Evolutionary conservation across 2,329 filamentous ascomycete species (phyloP).

Genomic region (Sarocladium strictum): DNA sequence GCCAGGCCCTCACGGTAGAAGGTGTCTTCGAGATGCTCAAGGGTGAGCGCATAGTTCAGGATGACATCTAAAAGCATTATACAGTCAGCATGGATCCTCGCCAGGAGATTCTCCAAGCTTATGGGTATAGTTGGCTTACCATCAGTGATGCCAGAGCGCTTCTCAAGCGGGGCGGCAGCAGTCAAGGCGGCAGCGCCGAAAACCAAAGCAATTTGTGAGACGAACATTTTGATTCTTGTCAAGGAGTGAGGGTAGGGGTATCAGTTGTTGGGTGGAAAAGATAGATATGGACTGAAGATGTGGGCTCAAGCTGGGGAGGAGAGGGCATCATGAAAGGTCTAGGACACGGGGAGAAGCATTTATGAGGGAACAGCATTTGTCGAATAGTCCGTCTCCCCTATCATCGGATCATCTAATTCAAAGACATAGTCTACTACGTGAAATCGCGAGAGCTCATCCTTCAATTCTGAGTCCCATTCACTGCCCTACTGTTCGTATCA

Average conservation of each 20-base stretch:
- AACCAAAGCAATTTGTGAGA: background rate
- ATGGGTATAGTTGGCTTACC: conserved; percentile 1
- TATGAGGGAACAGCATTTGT: background rate
- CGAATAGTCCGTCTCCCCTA: too few species aligned
- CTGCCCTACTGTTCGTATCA: too few species aligned
- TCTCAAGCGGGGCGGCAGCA: conserved; percentile 10
- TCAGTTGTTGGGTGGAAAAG: too few species aligned
- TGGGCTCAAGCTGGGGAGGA: too few species aligned
- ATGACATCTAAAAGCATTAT: conserved; percentile 21
- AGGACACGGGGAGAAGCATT: background rate
- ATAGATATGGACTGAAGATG: too few species aligned
- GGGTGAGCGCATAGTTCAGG: conserved; percentile 41
- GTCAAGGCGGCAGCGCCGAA: conserved; percentile 3
- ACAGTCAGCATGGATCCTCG: background rate
- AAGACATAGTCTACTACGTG: too few species aligned
- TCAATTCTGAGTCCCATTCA: too few species aligned
- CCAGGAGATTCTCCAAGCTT: background rate
- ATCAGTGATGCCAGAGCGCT: conserved; percentile 9
- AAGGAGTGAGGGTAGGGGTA: too few species aligned
- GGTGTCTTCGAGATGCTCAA: conserved; percentile 53
- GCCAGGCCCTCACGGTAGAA: conserved; percentile 57
- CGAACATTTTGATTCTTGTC: background rate
- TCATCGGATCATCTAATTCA: background rate
- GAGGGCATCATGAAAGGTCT: background rate
- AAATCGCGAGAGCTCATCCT: too few species aligned